Percentiles rank a stretch among this genome's conserved stretches.
These are phyloP conservation scores for Coemansia sp. DNA, from an alignment of 192 early-diverging fungal genomes.

Conservation along the genomic window DNA sequence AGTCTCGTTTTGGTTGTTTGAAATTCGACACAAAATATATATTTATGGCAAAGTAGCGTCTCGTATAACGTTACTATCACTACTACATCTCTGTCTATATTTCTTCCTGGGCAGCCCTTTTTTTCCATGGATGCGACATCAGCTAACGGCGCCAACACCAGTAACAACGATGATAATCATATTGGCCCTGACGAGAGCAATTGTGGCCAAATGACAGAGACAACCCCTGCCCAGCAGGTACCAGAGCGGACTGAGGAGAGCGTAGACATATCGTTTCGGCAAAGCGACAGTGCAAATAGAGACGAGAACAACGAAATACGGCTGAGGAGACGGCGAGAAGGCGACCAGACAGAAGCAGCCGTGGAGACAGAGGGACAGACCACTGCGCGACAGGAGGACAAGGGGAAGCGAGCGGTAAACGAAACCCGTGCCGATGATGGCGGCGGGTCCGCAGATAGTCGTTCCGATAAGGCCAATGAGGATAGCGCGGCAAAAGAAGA, in stretches of 20 bases:
- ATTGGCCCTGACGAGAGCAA: background rate
- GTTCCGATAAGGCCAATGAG: background rate
- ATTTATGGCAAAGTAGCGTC: no score
- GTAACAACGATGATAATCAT: background rate
- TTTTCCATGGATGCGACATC: conserved; percentile 2
- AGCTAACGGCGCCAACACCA: background rate
- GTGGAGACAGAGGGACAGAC: background rate
- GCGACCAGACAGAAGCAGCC: background rate
- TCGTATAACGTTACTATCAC: background rate
- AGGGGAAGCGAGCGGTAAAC: conserved; percentile 8
- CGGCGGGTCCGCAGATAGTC: background rate
- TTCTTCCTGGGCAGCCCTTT: background rate
- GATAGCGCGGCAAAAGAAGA: conserved; percentile 11
- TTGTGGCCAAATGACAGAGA: background rate
- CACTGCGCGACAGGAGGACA: conserved; percentile 12
- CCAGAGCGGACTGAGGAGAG: background rate
- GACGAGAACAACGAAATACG: conserved; percentile 1
- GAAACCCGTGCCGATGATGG: background rate
- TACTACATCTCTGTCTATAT: background rate
- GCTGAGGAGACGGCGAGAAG: conserved; percentile 18
- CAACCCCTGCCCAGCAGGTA: background rate
- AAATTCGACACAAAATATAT: no score
- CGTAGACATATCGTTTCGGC: background rate
- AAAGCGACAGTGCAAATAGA: background rate
- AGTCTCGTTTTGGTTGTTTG: no score